Percentiles rank a stretch among this genome's conserved stretches.
These are phyloP conservation scores for Ceratocystis cacaofunesta DNA, from an alignment of 2,329 filamentous ascomycete species.

Conservation along the genomic window DNA sequence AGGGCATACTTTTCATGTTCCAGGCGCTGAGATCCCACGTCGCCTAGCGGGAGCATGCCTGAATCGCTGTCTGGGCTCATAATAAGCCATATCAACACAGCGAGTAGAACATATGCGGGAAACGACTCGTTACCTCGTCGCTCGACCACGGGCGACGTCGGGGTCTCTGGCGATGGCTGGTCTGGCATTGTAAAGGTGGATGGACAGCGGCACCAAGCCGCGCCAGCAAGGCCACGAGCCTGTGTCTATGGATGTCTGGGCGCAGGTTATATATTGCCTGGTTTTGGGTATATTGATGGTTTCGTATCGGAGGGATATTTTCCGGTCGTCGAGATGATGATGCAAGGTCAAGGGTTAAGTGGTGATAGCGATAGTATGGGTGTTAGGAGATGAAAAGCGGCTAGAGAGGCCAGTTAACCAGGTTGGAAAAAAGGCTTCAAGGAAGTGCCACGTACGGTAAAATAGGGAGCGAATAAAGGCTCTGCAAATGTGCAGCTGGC, in stretches of 20 bases:
- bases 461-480: not conserved
- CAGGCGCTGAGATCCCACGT: constrained; percentile 27
- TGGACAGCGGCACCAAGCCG: constrained; percentile 5
- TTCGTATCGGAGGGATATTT: not conserved
- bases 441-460: not conserved
- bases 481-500: not conserved
- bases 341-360: not conserved
- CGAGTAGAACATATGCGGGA: constrained; percentile 10
- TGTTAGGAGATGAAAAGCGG: not conserved
- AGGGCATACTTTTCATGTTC: constrained; percentile 38
- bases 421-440: not conserved
- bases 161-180: not conserved
- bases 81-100: constrained; percentile 15
- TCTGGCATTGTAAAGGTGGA: constrained; percentile 3
- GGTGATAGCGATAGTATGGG: not conserved
- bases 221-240: not conserved
- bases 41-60: constrained; percentile 23
- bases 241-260: not conserved
- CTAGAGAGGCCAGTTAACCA: not conserved
- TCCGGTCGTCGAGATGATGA: not conserved
- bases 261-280: not conserved
- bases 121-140: constrained; percentile 9
- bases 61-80: constrained; percentile 19
- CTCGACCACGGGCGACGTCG: not conserved
- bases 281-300: not conserved